Percentiles rank a stretch among this genome's conserved stretches.
These are phyloP conservation scores for Colletotrichum eleusines DNA, from an alignment of 2,329 filamentous ascomycete genomes.

Conservation along the genomic window DNA sequence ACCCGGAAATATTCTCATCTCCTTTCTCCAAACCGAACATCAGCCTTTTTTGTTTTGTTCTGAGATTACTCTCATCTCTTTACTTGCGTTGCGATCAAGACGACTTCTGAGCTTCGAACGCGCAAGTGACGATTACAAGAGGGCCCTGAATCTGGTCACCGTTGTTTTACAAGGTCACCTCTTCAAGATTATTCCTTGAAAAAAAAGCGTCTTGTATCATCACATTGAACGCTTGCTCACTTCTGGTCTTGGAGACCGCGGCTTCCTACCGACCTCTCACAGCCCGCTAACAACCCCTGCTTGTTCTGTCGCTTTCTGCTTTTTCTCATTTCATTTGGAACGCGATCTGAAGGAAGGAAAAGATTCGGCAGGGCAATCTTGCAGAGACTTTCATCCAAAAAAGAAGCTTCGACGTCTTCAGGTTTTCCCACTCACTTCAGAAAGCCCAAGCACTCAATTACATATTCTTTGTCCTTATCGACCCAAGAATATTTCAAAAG, in stretches of 20 bases:
- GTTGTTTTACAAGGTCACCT: background rate
- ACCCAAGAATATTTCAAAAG: background rate
- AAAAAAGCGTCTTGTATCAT: background rate
- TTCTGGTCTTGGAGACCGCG: background rate
- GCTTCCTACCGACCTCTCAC: background rate
- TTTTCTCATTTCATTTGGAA: background rate
- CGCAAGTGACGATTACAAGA: background rate
- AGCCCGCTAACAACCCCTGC: no score
- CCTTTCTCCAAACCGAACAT: background rate
- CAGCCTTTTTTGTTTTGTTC: background rate
- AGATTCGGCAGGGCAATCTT: no score
- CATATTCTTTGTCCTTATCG: background rate
- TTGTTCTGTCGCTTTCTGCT: no score
- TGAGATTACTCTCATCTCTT: background rate
- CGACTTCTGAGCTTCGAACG: background rate
- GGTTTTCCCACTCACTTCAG: background rate
- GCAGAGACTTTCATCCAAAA: background rate
- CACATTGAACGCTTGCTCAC: background rate
- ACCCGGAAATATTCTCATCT: background rate
- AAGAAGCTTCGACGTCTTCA: background rate
- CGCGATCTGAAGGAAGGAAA: background rate
- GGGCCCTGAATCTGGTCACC: background rate
- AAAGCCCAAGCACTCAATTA: background rate
- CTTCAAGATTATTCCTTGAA: background rate
- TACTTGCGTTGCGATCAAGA: background rate